phyloP scores from a whole-genome alignment of 1,139 yeast species.

The Keqinozyma sinolaborantium region DNA sequence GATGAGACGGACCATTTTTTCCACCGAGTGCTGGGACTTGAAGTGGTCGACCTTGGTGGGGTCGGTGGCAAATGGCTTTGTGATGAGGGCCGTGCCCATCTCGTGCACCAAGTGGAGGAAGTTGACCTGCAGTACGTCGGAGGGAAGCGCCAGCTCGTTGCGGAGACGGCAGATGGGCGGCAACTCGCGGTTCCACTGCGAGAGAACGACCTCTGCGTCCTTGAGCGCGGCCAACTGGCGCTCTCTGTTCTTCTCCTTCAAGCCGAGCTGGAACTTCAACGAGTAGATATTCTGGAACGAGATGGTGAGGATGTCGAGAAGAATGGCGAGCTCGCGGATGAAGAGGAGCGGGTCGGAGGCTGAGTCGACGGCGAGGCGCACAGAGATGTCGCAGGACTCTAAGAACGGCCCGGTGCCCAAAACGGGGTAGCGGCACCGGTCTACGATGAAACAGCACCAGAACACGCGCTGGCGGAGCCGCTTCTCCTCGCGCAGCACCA shows the following conservation, averaged over 20 bases:
- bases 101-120: slow-evolving; percentile 1
- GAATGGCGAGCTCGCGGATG: slow-evolving; percentile 1
- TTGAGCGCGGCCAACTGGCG: slow-evolving; percentile 2
- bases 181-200: slow-evolving; percentile 1
- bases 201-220: slow-evolving; percentile 1
- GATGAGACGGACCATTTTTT: background rate
- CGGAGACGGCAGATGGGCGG: slow-evolving; percentile 2
- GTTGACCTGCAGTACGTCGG: background rate
- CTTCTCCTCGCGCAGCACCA: slow-evolving; percentile 1
- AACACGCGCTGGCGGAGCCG: slow-evolving; percentile 1
- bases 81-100: background rate
- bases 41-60: background rate
- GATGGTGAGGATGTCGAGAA: slow-evolving; percentile 1
- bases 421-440: slow-evolving; percentile 1
- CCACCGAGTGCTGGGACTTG: background rate
- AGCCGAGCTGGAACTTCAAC: slow-evolving; percentile 1
- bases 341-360: background rate
- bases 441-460: slow-evolving; percentile 2
- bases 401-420: slow-evolving; percentile 2
- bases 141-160: background rate
- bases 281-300: slow-evolving; percentile 1
- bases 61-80: slow-evolving; percentile 1
- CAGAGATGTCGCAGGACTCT: slow-evolving; percentile 1
- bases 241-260: slow-evolving; percentile 1
- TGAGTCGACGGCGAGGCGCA: background rate